These are phyloP conservation scores for Sarcodon aspratus DNA, from an alignment of 768 basidiomycete genomes.

Conservation along the genomic window DNA sequence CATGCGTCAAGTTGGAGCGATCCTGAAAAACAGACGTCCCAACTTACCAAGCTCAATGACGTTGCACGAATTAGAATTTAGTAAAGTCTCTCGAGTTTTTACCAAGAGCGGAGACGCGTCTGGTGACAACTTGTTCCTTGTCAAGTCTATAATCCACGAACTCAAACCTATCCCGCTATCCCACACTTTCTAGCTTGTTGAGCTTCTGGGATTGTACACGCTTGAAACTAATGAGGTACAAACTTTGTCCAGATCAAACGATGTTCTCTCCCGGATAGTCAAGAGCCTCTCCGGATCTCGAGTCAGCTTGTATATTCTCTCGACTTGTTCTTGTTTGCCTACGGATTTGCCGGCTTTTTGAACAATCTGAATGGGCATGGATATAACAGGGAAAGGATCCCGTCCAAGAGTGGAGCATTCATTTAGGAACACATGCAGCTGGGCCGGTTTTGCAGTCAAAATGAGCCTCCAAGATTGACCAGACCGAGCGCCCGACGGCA, in stretches of 20 bases:
- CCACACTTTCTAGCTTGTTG: constrained; percentile 76
- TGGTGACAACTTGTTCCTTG: constrained; percentile 8
- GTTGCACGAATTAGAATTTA: constrained; percentile 24
- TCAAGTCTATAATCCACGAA: constrained; percentile 52
- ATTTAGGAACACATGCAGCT: constrained; percentile 21
- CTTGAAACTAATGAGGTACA: not conserved
- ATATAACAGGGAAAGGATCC: constrained; percentile 48
- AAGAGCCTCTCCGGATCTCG: constrained; percentile 19
- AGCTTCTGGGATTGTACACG: constrained; percentile 5
- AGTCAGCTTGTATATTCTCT: constrained; percentile 32
- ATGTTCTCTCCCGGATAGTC: constrained; percentile 65
- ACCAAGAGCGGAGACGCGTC: constrained; percentile 3
- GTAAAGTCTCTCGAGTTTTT: constrained; percentile 24
- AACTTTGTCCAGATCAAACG: constrained; percentile 92
- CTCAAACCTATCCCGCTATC: constrained; percentile 85
- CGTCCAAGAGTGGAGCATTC: constrained; percentile 28
- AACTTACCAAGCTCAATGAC: constrained; percentile 64
- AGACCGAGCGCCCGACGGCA: constrained; percentile 39
- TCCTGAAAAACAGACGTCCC: not conserved
- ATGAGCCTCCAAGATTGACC: constrained; percentile 60
- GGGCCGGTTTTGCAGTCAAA: constrained; percentile 29
- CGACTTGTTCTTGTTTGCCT: constrained; percentile 60
- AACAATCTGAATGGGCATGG: constrained; percentile 49
- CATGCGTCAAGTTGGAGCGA: not conserved
- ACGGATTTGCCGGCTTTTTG: constrained; percentile 12